Percentiles rank a stretch among this genome's conserved stretches.
phyloP scores from a whole-genome alignment of 345 rosid genomes.

The Hibiscus tridactylites region DNA sequence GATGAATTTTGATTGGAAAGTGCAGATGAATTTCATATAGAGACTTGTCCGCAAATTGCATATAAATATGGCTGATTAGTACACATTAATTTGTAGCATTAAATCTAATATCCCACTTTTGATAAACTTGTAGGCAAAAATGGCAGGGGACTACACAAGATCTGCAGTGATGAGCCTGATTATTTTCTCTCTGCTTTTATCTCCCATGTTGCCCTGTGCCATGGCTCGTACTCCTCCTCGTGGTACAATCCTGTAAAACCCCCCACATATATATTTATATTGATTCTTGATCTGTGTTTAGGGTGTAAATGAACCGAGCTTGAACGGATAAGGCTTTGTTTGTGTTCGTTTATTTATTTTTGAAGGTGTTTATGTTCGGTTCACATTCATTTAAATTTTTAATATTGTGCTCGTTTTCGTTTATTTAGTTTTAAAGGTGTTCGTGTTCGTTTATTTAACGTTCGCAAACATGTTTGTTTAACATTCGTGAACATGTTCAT shows the following conservation, averaged over 20 bases:
- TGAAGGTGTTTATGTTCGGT: no score
- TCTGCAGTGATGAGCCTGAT: constrained; percentile 14
- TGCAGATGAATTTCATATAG: not conserved
- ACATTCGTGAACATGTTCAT: no score
- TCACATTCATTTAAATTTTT: no score
- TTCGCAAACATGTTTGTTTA: no score
- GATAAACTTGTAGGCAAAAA: not conserved
- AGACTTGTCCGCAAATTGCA: not conserved
- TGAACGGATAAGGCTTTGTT: no score
- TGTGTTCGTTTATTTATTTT: no score
- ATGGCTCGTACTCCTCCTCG: constrained; percentile 10
- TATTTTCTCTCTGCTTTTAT: constrained; percentile 15
- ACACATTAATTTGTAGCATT: not conserved
- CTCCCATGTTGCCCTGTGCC: constrained; percentile 9
- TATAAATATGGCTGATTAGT: not conserved
- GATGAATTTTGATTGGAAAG: not conserved
- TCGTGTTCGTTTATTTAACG: no score
- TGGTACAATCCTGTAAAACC: constrained; percentile 14
- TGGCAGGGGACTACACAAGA: constrained; percentile 1
- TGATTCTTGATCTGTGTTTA: no score
- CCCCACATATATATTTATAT: no score
- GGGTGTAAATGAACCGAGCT: no score
- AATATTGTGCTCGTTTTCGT: no score
- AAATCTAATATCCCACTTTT: not conserved
- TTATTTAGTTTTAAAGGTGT: no score